These are phyloP conservation scores for Colletotrichum camelliae DNA, from an alignment of 2,329 filamentous ascomycete species.

Conservation along the genomic window DNA sequence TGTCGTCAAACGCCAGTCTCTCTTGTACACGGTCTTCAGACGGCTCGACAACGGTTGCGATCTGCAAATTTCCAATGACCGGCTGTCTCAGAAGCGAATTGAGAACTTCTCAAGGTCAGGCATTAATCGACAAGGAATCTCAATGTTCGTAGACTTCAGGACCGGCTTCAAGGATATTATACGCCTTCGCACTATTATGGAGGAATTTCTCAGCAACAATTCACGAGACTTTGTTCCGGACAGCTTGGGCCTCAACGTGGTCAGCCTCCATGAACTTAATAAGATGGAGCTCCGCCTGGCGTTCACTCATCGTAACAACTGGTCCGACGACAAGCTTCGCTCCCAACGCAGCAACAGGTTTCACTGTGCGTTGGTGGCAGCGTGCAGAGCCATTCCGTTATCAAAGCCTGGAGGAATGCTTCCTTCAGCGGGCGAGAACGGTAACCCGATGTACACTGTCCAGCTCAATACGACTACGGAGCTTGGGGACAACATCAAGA, in stretches of 20 bases:
- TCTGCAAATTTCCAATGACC: slow-evolving; percentile 59
- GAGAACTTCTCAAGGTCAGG: slow-evolving; percentile 71
- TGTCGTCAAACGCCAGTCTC: slow-evolving; percentile 33
- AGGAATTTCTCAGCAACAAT: slow-evolving; percentile 67
- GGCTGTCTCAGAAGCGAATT: slow-evolving; percentile 72
- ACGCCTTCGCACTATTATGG: slow-evolving; percentile 61
- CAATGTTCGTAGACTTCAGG: slow-evolving; percentile 72
- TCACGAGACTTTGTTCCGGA: slow-evolving; percentile 66
- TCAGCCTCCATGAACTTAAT: slow-evolving; percentile 47
- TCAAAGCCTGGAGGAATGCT: slow-evolving; percentile 39
- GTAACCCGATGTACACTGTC: slow-evolving; percentile 21
- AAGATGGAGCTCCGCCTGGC: slow-evolving; percentile 42
- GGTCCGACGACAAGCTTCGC: slow-evolving; percentile 75
- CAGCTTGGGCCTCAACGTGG: slow-evolving; percentile 71
- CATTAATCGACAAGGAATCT: slow-evolving; percentile 68
- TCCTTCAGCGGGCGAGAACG: slow-evolving; percentile 16
- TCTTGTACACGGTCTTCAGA: slow-evolving; percentile 38
- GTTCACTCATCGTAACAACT: slow-evolving; percentile 79
- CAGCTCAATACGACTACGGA: background rate
- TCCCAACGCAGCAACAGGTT: slow-evolving; percentile 76
- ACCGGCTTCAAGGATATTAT: slow-evolving; percentile 75
- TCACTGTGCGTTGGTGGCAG: slow-evolving; percentile 73
- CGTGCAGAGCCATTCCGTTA: slow-evolving; percentile 71
- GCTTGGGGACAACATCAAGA: slow-evolving; percentile 12
- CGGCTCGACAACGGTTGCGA: slow-evolving; percentile 34